Conservation (phyloP, 129 eudicot species). For the Heracleum sosnowskyi region DNA sequence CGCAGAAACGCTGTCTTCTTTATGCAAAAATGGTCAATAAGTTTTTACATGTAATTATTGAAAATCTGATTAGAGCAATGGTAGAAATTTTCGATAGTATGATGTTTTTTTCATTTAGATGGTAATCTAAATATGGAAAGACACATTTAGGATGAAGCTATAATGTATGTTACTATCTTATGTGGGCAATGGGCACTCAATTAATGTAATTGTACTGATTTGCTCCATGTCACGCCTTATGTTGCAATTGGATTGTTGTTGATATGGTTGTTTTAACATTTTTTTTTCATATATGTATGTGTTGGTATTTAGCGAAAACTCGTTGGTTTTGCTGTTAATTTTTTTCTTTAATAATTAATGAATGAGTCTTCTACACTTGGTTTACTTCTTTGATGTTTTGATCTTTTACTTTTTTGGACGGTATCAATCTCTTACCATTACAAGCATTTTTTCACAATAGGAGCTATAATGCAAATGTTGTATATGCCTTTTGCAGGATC, state of each 20-base stretch:
- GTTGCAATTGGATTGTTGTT: not conserved
- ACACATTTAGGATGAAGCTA: not conserved
- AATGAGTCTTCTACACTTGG: not conserved
- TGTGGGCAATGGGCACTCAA: not conserved
- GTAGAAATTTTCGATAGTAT: not conserved
- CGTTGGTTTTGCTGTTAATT: not conserved
- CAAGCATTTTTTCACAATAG: not conserved
- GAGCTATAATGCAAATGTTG: not conserved
- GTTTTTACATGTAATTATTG: not conserved
- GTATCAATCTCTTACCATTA: not conserved
- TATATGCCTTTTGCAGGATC: conserved; percentile 49
- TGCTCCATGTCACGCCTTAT: not conserved
- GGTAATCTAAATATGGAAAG: not conserved
- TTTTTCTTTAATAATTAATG: too few relatives aligned
- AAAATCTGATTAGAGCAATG: not conserved
- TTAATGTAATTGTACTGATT: not conserved
- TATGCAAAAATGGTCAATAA: not conserved
- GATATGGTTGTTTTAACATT: not conserved
- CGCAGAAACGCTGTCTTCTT: not conserved
- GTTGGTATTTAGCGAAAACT: not conserved
- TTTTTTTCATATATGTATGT: not conserved
- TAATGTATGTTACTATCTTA: not conserved
- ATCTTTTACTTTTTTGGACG: not conserved
- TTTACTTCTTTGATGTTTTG: not conserved
- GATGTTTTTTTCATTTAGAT: not conserved